Evolutionary conservation across 1,284 basidiomycete species (phyloP).

Genomic region (Trichosporon ovoides): DNA sequence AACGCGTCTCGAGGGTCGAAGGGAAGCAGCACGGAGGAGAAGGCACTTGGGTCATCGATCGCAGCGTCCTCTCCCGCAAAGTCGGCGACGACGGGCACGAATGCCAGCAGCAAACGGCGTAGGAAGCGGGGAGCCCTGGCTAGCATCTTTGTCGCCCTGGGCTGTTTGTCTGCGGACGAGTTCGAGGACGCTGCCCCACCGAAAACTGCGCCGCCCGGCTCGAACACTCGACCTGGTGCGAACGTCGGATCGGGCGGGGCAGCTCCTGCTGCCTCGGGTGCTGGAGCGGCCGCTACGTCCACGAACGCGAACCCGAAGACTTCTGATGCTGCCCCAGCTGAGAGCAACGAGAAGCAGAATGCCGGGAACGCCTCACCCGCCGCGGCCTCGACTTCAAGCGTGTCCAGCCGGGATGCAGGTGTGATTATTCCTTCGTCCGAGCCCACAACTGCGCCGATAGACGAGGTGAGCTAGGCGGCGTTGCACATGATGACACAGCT

Average conservation of each 20-base stretch:
- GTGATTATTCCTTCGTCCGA: constrained; percentile 33
- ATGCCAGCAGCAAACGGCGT: constrained; percentile 31
- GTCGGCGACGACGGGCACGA: background rate
- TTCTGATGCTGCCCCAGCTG: background rate
- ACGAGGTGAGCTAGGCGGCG: constrained; percentile 33
- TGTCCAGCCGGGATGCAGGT: background rate
- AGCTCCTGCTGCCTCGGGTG: constrained; percentile 1
- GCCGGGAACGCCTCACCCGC: background rate
- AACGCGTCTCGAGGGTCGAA: background rate
- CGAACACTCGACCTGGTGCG: constrained; percentile 3
- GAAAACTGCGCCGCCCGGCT: constrained; percentile 12
- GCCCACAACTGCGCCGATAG: constrained; percentile 34
- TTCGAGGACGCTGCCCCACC: constrained; percentile 36
- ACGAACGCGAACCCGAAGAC: background rate
- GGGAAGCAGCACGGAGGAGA: constrained; percentile 10
- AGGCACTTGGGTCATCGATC: constrained; percentile 1
- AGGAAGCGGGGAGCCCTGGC: constrained; percentile 40
- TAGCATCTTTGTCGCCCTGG: constrained; percentile 35
- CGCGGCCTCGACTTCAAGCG: background rate
- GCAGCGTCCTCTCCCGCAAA: constrained; percentile 1
- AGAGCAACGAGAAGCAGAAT: background rate
- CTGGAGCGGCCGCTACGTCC: background rate
- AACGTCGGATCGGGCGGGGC: background rate
- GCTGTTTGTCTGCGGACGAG: constrained; percentile 41
- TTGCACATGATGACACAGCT: background rate